A percentile compares a stretch with the other conserved stretches of the same genome.
Conservation (phyloP, 768 basidiomycete genomes). For the Tulasnella sp. region DNA sequence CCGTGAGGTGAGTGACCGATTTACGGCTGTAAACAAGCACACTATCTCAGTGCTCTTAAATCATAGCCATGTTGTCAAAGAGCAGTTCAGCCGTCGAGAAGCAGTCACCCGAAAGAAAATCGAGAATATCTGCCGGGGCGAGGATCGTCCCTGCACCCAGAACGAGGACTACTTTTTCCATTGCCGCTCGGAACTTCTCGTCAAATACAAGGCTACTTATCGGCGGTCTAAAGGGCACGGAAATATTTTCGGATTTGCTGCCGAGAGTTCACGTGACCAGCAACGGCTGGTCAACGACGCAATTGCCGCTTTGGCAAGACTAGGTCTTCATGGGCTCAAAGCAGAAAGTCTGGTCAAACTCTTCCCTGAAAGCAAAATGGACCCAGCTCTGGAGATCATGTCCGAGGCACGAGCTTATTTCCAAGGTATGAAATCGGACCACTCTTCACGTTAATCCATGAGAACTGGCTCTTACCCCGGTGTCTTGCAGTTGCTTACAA, state of each 20-base stretch:
- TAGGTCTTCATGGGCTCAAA: neutral
- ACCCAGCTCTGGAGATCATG: slow-evolving; percentile 26
- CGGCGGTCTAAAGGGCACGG: too few species aligned
- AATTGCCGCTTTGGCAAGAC: too few species aligned
- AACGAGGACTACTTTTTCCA: slow-evolving; percentile 22
- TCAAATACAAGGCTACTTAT: neutral
- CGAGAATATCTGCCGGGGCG: slow-evolving; percentile 10
- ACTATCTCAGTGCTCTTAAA: neutral
- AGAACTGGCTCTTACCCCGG: too few species aligned
- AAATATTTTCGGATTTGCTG: too few species aligned
- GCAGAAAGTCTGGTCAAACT: slow-evolving; percentile 2
- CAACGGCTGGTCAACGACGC: too few species aligned
- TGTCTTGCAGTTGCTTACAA: slow-evolving; percentile 55
- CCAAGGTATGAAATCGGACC: neutral
- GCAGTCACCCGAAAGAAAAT: neutral
- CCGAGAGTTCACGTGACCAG: too few species aligned
- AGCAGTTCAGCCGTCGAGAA: neutral
- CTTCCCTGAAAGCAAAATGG: slow-evolving; percentile 7
- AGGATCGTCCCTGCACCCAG: slow-evolving; percentile 17
- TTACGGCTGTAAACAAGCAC: too few species aligned
- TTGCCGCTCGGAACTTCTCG: slow-evolving; percentile 3
- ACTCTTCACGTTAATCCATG: too few species aligned
- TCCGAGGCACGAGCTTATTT: slow-evolving; percentile 25
- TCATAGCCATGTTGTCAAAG: neutral
- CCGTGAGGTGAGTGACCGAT: neutral